Evolutionary conservation across 108 stramenopile species (phyloP), one percentile per base, ranked within the genome.

Genomic region (Nitzschia sp.): DNA sequence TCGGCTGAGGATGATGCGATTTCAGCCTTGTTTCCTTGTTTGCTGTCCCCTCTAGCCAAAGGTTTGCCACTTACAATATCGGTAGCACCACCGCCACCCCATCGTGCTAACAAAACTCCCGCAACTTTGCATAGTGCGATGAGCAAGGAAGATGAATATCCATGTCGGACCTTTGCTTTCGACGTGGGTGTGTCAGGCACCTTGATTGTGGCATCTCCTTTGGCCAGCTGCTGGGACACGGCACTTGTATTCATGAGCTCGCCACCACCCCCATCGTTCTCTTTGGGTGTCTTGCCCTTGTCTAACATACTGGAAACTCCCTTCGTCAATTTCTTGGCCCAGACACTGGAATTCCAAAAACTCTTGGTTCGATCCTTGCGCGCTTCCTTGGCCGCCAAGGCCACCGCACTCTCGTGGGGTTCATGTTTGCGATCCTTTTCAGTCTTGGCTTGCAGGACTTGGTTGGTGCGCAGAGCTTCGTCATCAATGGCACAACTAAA

Each of bases 381-480:
- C 3, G 89, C 88, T 77, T 91, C 93, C 61, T 85, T 94, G 7
- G 93, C 90, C 15, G 90, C 90, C 8, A 91, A 58, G 17, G 75
- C 72, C 50, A 80, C 63, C 25, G 85, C 80, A 37, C 84, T 84
- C 37, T 70, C 53, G 6, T 81, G 85, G 17, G 78, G 71, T 71
- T 94, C 90, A 20, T 80, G 80, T 53, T 89, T 86, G 34, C 74
- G 53, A 65, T 94, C 93, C 75, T 88, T 86, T 10, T 90, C 87
- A 22, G 63, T 84, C 65, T 91, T 91, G 24, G 73, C 63, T 40
- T 65, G 17, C 48, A 91, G 65, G 29, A 85, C 63, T 15, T 70
- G 68, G 7, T 83, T 70, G 14, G 82, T 86, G 26, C 59, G 61
- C 51, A 89, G 51, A 15, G 39, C 53, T 17, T 80, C 56, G 22